Conservation (phyloP, 768 basidiomycete genomes). For the Pisolithus microcarpus region DNA sequence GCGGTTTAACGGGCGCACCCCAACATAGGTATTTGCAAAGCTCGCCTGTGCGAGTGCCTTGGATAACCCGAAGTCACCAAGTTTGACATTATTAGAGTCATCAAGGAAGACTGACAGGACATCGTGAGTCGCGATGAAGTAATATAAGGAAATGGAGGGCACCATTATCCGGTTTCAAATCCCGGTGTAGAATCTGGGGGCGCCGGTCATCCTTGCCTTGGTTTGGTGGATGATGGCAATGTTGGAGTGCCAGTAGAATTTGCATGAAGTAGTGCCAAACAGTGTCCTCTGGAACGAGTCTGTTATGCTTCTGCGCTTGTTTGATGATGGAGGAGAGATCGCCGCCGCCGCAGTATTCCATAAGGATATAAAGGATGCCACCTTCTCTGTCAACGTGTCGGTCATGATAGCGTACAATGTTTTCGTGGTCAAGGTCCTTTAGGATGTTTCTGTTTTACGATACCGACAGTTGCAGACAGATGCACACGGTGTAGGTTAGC, state of each 20-base stretch:
- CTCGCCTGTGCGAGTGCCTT: conserved; percentile 84
- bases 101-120: conserved; percentile 74
- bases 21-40: conserved; percentile 96
- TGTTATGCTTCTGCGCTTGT: conserved; percentile 57
- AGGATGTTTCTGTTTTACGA: conserved; percentile 77
- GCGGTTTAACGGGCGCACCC: conserved; percentile 48
- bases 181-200: conserved; percentile 83
- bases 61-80: conserved; percentile 94
- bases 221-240: conserved; percentile 80
- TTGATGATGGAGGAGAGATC: conserved; percentile 88
- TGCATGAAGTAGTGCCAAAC: conserved; percentile 97
- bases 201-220: conserved; percentile 38
- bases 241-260: conserved; percentile 78
- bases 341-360: conserved; percentile 98
- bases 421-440: conserved; percentile 89
- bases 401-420: conserved; percentile 95
- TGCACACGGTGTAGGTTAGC: not conserved
- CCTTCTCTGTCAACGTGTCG: conserved; percentile 84
- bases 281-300: conserved; percentile 82
- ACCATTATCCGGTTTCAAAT: conserved; percentile 98
- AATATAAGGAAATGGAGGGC: conserved; percentile 14
- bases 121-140: not conserved
- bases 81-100: conserved; percentile 76
- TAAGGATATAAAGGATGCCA: conserved; percentile 92
- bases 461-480: not conserved